Base-by-base conservation (phyloP, 164 flowering plant genomes). In the Pachysandra terminalis region DNA sequence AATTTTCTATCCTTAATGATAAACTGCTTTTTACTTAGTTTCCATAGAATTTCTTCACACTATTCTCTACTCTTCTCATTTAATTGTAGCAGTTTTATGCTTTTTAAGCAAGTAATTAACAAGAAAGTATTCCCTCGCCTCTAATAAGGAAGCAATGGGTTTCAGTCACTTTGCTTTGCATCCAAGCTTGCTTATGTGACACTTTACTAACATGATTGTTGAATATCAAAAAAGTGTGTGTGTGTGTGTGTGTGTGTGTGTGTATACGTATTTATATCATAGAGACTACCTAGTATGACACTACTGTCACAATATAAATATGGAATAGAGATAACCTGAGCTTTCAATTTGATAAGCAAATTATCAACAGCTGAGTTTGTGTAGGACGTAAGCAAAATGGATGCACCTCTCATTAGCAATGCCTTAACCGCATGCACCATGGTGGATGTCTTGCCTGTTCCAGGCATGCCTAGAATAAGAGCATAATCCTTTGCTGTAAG, bases 391-490 rank as follows among this genome's bases (percentile, higher is more conserved):
- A 93, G 93, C 88, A 96, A 81, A 81, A 96, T 84, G 52, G 98
- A 84, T 79, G 96, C 83, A 67, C 97, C 98, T 85, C 97, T 87
- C 71, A 93, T 83, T 81, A 96, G 77, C 83, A 96, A 80, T 32
- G 99, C 99, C 80, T 89, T 93, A 71, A 96, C 97, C 64, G 99
- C 98, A 85, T 96, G 95, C 64, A 96, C 99, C 91, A 96, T 81
- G 41, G 99, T 93, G 54, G 97, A 87, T 69, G 99, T 96, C 81
- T 96, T 93, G 70, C 98, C 99, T 3, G 99, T 96, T 68, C 98
- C 99, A 77, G 99, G 99, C 99, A 96, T 96, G 75, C 99, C 99
- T 15, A 96, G 85, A 73, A 96, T 90, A 60, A 96, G 84, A 66
- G 97, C 85, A 63, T 96, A 96, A 82, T 90, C 93, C 77, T 88